These are phyloP conservation scores for Paraurostyla sp. DNA, from an alignment of 73 alveolate genomes.

Conservation along the genomic window DNA sequence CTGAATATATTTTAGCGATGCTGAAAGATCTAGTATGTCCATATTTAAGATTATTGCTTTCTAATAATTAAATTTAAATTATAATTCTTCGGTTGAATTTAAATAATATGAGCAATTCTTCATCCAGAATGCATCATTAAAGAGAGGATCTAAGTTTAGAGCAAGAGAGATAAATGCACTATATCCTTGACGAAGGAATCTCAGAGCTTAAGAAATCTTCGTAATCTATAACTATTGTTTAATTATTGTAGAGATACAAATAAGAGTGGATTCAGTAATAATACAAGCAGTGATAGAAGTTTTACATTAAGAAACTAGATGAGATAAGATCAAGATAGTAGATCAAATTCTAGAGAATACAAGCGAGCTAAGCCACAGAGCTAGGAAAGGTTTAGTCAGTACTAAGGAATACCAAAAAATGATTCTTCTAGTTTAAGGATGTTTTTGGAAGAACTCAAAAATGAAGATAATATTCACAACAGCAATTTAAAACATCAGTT, in stretches of 20 bases:
- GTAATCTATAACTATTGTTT: neutral
- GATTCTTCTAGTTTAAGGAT: neutral
- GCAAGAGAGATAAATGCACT: conserved; percentile 8
- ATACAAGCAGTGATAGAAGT: conserved; percentile 19
- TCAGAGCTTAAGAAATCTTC: conserved; percentile 29
- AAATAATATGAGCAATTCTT: conserved; percentile 28
- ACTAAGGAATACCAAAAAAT: neutral
- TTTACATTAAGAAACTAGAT: neutral
- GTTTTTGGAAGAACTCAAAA: conserved; percentile 3
- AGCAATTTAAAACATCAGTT: no score
- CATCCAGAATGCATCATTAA: neutral
- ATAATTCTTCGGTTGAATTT: neutral
- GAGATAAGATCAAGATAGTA: conserved; percentile 6
- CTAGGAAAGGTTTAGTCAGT: neutral
- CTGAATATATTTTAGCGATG: conserved; percentile 3
- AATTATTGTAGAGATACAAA: neutral
- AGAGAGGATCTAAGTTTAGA: conserved; percentile 5
- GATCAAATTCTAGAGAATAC: conserved; percentile 22
- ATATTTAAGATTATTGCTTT: neutral
- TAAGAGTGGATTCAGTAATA: neutral
- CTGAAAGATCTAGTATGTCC: conserved; percentile 44
- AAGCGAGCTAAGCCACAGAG: neutral
- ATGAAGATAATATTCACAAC: neutral
- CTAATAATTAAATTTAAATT: neutral
- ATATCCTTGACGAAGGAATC: conserved; percentile 7